Evolutionary conservation across 2,329 filamentous ascomycete genomes (phyloP), one percentile per base, ranked within the genome.

Genomic region (Diaporthe vexans): DNA sequence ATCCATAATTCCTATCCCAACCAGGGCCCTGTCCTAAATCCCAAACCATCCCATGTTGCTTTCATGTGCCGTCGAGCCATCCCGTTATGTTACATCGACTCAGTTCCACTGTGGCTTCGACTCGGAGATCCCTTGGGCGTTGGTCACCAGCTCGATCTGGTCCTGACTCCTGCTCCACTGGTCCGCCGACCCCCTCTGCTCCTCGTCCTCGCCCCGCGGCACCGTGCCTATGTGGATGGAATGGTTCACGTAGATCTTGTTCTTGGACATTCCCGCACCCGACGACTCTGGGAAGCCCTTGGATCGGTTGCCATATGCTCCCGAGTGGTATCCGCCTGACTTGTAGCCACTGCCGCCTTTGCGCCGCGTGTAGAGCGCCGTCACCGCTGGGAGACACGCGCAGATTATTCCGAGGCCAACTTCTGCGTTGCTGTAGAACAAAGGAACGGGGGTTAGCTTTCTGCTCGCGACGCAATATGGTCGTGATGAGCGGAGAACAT

Each of bases 381-480:
- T 81, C 24, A 78, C 69, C n/a, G 80, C 78, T 0, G 80, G 81
- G 1, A 82, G 75, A 54, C 81, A 82, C 2, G 80, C 77, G 70
- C 80, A 82, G 26, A 82, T 81, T 21, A 82, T 77, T 4, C 80
- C 81, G 26, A 82, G 79, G 29, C 79, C 80, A 0, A 77, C 77
- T 63, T 82, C 81, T 29, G 81, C 81, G 46, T 82, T 82, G 7
- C 78, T 77, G 46, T 33, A 29, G 52, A 19, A 35, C 37, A 10
- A 13, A 6, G 26, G 24, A 4, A 24, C 3, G 6, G 33, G 8
- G 3, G 21, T 46, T 24, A 72, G 69, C 10, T 13, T 29, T 40
- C 33, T 43, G 19, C 4, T 3, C 37, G 26, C 8, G 24, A 8
- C n/a, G 40, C 24, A n/a, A 21, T 11, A 15, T 13, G 4, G 5